These are phyloP conservation scores for Schizosaccharomyces osmophilus DNA, from an alignment of 805 yeast species.

Conservation along the genomic window DNA sequence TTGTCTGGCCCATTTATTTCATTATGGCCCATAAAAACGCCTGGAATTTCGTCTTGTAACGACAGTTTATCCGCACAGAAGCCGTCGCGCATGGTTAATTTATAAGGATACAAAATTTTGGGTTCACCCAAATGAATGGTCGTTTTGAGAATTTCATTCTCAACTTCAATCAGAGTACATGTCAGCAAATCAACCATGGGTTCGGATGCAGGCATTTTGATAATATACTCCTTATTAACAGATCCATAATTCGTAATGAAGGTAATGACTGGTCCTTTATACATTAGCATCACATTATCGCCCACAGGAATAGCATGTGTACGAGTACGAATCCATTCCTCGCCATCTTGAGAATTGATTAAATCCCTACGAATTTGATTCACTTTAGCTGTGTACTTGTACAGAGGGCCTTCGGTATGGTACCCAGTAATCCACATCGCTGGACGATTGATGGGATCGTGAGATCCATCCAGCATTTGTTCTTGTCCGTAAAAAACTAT, in stretches of 20 bases:
- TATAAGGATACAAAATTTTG: not conserved
- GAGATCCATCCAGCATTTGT: constrained; percentile 3
- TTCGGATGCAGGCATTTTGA: not conserved
- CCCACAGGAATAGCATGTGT: not conserved
- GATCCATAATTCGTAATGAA: not conserved
- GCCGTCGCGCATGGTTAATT: not conserved
- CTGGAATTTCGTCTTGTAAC: not conserved
- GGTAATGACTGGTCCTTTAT: not conserved
- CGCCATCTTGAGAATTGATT: not conserved
- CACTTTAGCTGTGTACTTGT: not conserved
- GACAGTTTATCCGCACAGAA: not conserved
- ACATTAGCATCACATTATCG: not conserved
- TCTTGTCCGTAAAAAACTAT: constrained; percentile 5
- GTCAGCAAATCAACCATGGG: not conserved
- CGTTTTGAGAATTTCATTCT: not conserved
- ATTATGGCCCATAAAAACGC: not conserved
- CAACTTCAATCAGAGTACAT: not conserved
- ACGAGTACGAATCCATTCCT: not conserved
- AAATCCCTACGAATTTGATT: not conserved
- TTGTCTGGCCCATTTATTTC: not conserved
- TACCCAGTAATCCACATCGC: constrained; percentile 4
- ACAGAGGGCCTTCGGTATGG: not conserved
- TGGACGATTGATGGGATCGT: constrained; percentile 4
- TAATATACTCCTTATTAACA: not conserved
- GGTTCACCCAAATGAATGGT: not conserved